Percentiles rank a stretch among this genome's conserved stretches.
phyloP scores from a whole-genome alignment of 2,329 filamentous ascomycete species.

The Arthrobotrys iridis region DNA sequence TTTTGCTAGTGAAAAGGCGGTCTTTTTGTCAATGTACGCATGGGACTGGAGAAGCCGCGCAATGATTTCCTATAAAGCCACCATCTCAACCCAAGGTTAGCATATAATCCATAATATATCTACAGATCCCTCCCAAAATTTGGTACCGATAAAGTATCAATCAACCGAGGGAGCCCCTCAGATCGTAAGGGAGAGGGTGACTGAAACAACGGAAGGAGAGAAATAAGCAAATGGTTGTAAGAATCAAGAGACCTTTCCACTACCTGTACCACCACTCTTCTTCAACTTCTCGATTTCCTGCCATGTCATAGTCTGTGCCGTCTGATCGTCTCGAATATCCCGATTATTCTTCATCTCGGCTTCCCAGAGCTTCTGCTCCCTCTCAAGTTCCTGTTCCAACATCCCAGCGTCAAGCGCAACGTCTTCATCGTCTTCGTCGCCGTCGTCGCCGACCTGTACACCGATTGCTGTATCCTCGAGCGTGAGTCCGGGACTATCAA shows the following conservation, averaged over 20 bases:
- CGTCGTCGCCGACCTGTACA: constrained; percentile 56
- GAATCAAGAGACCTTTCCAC: constrained; percentile 63
- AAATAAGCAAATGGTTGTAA: constrained; percentile 3
- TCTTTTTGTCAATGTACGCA: constrained; percentile 91
- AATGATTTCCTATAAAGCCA: constrained; percentile 79
- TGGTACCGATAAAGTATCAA: not conserved
- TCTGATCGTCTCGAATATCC: constrained; percentile 71
- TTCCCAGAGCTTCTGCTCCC: constrained; percentile 63
- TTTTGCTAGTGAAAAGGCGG: constrained; percentile 89
- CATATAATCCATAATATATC: constrained; percentile 11
- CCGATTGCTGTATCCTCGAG: constrained; percentile 56
- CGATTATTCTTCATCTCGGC: constrained; percentile 71
- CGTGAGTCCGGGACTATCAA: constrained; percentile 44
- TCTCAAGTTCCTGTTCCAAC: constrained; percentile 37
- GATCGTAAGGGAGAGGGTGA: not conserved
- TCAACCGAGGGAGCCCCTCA: not conserved
- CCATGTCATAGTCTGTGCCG: constrained; percentile 78
- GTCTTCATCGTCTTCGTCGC: constrained; percentile 54
- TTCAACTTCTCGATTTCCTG: constrained; percentile 78
- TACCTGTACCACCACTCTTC: constrained; percentile 73
- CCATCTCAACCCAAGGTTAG: not conserved
- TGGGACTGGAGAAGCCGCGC: constrained; percentile 92
- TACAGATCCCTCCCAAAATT: not conserved
- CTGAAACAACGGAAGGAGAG: not conserved
- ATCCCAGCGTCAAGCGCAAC: constrained; percentile 63